Base-by-base conservation (phyloP, 805 yeast species). In the Hanseniaspora nectarophila region DNA sequence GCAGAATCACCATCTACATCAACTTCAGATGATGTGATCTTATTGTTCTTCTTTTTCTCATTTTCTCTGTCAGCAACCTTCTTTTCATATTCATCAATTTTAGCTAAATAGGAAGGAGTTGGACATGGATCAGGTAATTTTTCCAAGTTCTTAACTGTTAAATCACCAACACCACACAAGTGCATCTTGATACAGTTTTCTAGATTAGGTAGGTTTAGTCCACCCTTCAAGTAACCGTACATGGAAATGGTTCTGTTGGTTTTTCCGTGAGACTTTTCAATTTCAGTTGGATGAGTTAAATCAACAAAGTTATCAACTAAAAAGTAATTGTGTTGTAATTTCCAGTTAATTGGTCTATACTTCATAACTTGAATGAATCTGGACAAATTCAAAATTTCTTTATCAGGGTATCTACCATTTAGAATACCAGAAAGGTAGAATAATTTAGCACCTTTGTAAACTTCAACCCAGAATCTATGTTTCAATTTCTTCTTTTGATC, bases 51-150 rank as follows among this genome's bases (percentile, higher is more conserved):
- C 28, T 40, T 46, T n/a, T 43, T 38, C 10, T 51, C 37, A 18
- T 35, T 35, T n/a, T 83, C 82, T 45, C 73, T 70, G 61, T 80
- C 82, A 40, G 79, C 77, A 56, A 73, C 76, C 61, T 85, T 94
- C 61, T 90, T 72, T 68, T 84, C 92, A 37, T 75, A 63, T 37
- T 87, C 96, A 57, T 85, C 95, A 35, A 87, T 70, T 60, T 77
- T 82, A 64, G 88, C 95, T 64, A 88, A 94, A 59, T 74, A 87
- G 61, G 77, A 85, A 2, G 99, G 99, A 0, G 98, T 90, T 29
- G 99, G 98, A 65, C 98, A 94, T 18, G 99, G 99, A 71, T 92
- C 99, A 2, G 97, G 97, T 51, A 92, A 72, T 60, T 86, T 84
- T 66, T 92, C 97, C 18, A 87, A 81, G 12, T 78, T 75, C 15